Percentiles rank a stretch among this genome's conserved stretches.
Conservation (phyloP, 768 basidiomycete species). For the Boletus huronensis region DNA sequence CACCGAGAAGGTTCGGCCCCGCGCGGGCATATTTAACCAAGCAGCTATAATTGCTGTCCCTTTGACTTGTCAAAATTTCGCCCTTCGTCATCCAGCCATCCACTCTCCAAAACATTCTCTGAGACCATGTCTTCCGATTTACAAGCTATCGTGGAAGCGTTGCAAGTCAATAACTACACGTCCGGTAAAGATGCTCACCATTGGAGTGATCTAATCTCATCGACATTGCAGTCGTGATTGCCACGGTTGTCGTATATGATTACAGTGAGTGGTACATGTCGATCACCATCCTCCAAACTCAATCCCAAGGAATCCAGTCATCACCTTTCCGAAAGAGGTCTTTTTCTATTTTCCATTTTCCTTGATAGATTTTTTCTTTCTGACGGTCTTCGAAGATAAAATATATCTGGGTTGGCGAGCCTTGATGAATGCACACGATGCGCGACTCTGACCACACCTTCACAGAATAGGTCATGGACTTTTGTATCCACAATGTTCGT, state of each 20-base stretch:
- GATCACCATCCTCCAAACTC: neutral
- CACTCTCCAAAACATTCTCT: neutral
- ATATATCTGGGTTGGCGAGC: constrained; percentile 16
- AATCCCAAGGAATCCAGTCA: constrained; percentile 1
- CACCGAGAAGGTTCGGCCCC: neutral
- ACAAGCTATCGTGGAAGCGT: neutral
- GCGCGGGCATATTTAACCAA: neutral
- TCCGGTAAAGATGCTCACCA: constrained; percentile 2
- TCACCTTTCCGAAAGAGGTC: constrained; percentile 19
- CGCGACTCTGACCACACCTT: neutral
- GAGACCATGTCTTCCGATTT: constrained; percentile 14
- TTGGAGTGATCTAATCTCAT: neutral
- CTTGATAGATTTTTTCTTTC: neutral
- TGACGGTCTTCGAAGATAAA: neutral
- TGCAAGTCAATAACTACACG: neutral
- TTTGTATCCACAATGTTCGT: constrained; percentile 12
- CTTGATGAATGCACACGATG: neutral
- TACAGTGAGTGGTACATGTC: neutral
- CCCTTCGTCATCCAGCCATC: neutral
- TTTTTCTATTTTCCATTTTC: neutral
- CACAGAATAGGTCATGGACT: constrained; percentile 18
- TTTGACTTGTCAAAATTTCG: neutral
- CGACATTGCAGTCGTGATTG: constrained; percentile 8
- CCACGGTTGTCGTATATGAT: neutral
- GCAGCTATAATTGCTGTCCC: neutral